Percentiles rank a stretch among this genome's conserved stretches.
phyloP scores from a whole-genome alignment of 108 stramenopile genomes.

The Aurantiochytrium sp. region DNA sequence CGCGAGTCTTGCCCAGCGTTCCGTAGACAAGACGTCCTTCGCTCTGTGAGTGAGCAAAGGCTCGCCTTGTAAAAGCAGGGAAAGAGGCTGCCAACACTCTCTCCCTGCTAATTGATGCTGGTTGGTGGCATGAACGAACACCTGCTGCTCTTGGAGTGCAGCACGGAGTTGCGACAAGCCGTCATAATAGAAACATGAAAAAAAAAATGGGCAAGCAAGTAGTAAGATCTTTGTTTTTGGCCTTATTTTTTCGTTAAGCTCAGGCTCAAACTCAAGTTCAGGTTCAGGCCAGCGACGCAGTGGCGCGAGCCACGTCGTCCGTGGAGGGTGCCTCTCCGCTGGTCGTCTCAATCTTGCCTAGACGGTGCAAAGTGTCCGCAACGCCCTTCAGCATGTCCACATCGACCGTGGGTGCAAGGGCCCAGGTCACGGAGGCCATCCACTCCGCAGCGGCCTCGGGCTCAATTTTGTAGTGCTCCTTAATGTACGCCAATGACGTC shows the following conservation, averaged over 20 bases:
- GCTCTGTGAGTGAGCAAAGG: background rate
- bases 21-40: background rate
- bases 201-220: too few relatives aligned
- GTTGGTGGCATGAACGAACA: too few relatives aligned
- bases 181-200: too few relatives aligned
- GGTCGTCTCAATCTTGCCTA: background rate
- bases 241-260: too few relatives aligned
- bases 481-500: background rate
- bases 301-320: background rate
- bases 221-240: too few relatives aligned
- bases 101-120: too few relatives aligned
- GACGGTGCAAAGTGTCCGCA: background rate
- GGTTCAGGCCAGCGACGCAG: background rate
- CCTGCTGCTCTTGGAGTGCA: too few relatives aligned
- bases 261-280: too few relatives aligned
- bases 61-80: too few relatives aligned
- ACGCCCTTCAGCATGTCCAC: constrained; percentile 1
- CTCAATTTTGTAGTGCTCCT: background rate
- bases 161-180: too few relatives aligned
- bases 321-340: background rate
- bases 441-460: background rate
- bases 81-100: too few relatives aligned
- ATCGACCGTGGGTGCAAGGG: background rate
- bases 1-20: background rate
- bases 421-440: constrained; percentile 8